Percentiles rank a stretch among this genome's conserved stretches.
Evolutionary conservation across 345 rosid species (phyloP).

Genomic region (Erucastrum elatum): DNA sequence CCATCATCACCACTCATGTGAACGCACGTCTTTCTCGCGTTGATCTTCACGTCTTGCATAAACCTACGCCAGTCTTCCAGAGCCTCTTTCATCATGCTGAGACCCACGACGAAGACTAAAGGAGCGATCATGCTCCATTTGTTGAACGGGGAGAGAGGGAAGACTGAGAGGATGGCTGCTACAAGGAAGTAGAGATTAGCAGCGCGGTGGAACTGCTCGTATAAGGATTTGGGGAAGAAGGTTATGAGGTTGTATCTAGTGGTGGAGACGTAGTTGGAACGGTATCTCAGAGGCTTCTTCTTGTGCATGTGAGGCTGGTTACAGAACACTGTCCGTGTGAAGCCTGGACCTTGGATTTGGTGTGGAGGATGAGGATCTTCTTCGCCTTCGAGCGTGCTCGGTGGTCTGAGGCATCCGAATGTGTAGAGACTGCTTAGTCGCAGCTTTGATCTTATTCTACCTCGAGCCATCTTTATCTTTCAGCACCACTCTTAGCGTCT

Average conservation of each 20-base stretch:
- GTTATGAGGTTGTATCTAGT: constrained; percentile 75
- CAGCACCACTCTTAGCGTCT: too few relatives aligned
- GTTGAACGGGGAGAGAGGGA: constrained; percentile 78
- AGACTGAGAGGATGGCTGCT: constrained; percentile 75
- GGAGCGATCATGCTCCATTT: constrained; percentile 93
- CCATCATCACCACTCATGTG: constrained; percentile 46
- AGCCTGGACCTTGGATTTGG: constrained; percentile 66
- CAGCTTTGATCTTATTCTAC: constrained; percentile 79
- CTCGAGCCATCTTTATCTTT: constrained; percentile 56
- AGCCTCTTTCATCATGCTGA: constrained; percentile 94
- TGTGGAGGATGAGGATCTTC: constrained; percentile 46
- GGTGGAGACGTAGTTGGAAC: constrained; percentile 83
- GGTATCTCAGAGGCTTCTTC: constrained; percentile 67
- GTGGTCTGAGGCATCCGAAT: constrained; percentile 77
- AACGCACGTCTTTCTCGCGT: constrained; percentile 60
- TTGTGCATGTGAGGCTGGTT: constrained; percentile 74
- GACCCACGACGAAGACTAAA: constrained; percentile 82
- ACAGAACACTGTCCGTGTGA: constrained; percentile 72
- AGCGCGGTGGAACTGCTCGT: constrained; percentile 90
- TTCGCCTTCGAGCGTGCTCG: constrained; percentile 43
- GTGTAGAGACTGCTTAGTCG: constrained; percentile 77
- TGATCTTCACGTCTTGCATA: constrained; percentile 87
- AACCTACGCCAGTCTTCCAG: constrained; percentile 97
- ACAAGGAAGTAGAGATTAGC: constrained; percentile 92
- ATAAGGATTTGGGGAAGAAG: constrained; percentile 84